Percentiles rank a stretch among this genome's conserved stretches.
phyloP scores from a whole-genome alignment of 2,329 filamentous ascomycete genomes.

The Fragosphaeria purpurea region DNA sequence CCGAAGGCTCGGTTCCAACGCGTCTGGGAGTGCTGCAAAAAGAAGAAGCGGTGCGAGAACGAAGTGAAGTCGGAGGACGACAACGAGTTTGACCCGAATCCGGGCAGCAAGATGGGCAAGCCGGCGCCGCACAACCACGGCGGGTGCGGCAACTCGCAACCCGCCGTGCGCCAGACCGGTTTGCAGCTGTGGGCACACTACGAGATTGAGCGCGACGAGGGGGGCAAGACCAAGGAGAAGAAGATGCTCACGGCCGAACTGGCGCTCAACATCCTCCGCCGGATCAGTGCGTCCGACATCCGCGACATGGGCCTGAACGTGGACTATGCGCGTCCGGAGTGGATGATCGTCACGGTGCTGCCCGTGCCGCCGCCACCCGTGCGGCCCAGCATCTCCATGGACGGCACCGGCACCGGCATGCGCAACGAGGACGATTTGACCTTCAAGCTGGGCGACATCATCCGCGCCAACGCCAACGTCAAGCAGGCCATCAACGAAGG shows the following conservation, averaged over 20 bases:
- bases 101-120: constrained; percentile 39
- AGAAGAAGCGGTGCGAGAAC: constrained; percentile 74
- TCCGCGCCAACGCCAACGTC: constrained; percentile 93
- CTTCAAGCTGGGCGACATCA: constrained; percentile 97
- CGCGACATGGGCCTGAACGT: constrained; percentile 82
- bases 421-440: constrained; percentile 98
- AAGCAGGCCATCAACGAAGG: constrained; percentile 84
- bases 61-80: constrained; percentile 54
- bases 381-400: constrained; percentile 92
- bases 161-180: constrained; percentile 77
- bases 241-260: constrained; percentile 72
- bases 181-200: constrained; percentile 69
- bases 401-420: constrained; percentile 83
- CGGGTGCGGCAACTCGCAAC: constrained; percentile 86
- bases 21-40: constrained; percentile 87
- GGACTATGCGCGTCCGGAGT: constrained; percentile 92
- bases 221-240: constrained; percentile 64
- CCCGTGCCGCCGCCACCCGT: constrained; percentile 94
- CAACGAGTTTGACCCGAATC: constrained; percentile 50
- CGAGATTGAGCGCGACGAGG: constrained; percentile 71
- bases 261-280: constrained; percentile 77
- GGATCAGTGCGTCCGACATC: constrained; percentile 73
- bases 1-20: constrained; percentile 89
- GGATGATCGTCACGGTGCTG: constrained; percentile 94
- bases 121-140: constrained; percentile 56